These are phyloP conservation scores for Przewalskia tangutica DNA, from an alignment of 257 asterid species.

Conservation along the genomic window DNA sequence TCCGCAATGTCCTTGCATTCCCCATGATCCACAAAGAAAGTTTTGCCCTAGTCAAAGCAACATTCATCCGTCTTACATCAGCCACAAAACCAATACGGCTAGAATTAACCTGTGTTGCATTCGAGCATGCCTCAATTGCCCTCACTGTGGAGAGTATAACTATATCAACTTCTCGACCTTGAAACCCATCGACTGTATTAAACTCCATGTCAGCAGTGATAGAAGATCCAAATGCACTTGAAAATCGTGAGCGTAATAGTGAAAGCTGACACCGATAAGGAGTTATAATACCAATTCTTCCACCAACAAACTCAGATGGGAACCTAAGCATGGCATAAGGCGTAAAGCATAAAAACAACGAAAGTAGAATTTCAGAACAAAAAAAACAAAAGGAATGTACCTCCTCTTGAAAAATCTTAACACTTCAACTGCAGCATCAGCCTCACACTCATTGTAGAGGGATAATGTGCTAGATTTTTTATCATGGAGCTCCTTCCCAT, in stretches of 20 bases:
- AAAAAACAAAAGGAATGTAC: constrained; percentile 29
- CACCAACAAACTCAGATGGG: constrained; percentile 66
- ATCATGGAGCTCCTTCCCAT: constrained; percentile 84
- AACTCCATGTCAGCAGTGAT: constrained; percentile 77
- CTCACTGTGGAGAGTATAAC: constrained; percentile 88
- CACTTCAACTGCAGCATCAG: constrained; percentile 90
- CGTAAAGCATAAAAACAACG: constrained; percentile 8
- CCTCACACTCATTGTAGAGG: constrained; percentile 75
- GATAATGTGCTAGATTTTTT: constrained; percentile 64
- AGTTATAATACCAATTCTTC: constrained; percentile 82
- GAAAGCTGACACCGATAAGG: constrained; percentile 84
- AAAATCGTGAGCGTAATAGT: constrained; percentile 66
- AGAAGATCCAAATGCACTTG: constrained; percentile 81
- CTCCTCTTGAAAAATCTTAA: constrained; percentile 53
- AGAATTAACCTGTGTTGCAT: constrained; percentile 24
- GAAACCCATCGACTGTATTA: constrained; percentile 96
- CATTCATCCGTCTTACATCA: constrained; percentile 98
- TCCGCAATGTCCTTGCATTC: constrained; percentile 60
- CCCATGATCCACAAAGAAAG: constrained; percentile 88
- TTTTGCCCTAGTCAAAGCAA: constrained; percentile 93
- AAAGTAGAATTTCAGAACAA: neutral
- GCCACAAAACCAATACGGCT: constrained; percentile 85
- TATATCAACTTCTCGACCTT: constrained; percentile 96
- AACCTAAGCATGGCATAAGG: constrained; percentile 41
- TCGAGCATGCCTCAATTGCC: constrained; percentile 56